Evolutionary conservation across 306 rosid genomes (phyloP), one percentile per base, ranked within the genome.

Genomic region (Coriaria nepalensis): DNA sequence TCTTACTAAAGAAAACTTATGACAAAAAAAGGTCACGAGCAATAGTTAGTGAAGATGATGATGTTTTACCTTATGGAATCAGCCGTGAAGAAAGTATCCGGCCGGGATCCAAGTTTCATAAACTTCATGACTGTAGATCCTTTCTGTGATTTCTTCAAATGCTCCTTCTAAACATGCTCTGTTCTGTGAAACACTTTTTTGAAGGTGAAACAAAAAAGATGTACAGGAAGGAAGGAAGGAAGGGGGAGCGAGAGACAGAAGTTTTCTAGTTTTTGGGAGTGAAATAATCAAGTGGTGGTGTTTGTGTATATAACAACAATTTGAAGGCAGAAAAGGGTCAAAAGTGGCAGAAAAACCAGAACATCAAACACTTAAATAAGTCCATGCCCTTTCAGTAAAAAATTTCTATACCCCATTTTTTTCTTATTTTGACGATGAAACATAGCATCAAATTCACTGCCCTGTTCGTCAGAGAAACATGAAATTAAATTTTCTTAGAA

Each of bases 71-170:
- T 85, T 37, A 85, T 72, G 54, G 94, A 81, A 54, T 85, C 94
- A 5, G 78, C 35, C 40, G 92, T 73, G 68, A 73, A 77, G 80
- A 92, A 92, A 65, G 93, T 82, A 71, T 92, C 98, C 7, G 96
- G 96, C 53, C 93, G 77, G 66, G 96, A 85, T 75, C 98, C 98
- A 15, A 92, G 93, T 68, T 92, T 92, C 98, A 92, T 92, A 63
- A 92, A 92, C 94, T 92, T 92, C 98, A 92, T 92, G 85, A 37
- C 57, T 70, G 37, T 57, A 48, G 49, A 69, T 61, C 55, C 55
- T 37, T 37, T 49, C 33, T 58, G 47, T 47, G 29, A 8, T 33
- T 41, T 51, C 60, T 69, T 39, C 68, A 71, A 61, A 62, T 59
- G 69, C 45, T 53, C 65, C 51, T 58, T 54, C 49, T 37, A 53